Evolutionary conservation across 2,329 filamentous ascomycete species (phyloP), one percentile per base, ranked within the genome.

Genomic region (Anisogramma anomala): DNA sequence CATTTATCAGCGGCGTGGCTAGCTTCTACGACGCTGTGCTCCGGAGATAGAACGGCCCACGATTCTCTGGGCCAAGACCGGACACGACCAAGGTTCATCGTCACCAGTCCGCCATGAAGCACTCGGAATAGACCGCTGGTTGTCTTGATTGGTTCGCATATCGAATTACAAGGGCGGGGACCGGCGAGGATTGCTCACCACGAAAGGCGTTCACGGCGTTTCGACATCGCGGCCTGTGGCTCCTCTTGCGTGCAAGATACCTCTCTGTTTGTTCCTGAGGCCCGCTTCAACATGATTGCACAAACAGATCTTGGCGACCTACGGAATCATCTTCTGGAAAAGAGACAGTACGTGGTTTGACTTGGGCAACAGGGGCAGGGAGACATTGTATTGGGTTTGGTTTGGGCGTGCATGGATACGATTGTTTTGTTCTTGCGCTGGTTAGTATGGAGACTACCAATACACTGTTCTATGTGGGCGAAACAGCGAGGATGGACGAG

Each of bases 11-110:
- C 4, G 72, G 73, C 17, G 54, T 88, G 20, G 68, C 79, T 35
- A 82, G 80, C 49, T 62, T 91, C 48, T 91, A 88, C 59, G 84
- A 89, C 49, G 84, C 83, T 28, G 77, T 84, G 18, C 62, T 88
- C 56, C 79, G 73, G 63, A 84, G 79, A 58, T 81, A 69, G 54
- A 35, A 18, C 6, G 11, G 17, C 33, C n/a, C 19, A 11, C 14
- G 13, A 30, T 23, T 7, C 19, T 6, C 33, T 35, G 33, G 8
- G 11, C 18, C 18, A 20, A 35, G 33, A 10, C n/a, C 22, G 19
- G 6, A 25, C 23, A n/a, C 6, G 11, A 15, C 19, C 13, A 6
- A 13, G 18, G n/a, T 19, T 23, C 10, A 20, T 35, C 33, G 19
- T 22, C 33, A 23, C 15, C 15, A 18, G 11, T 9, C 13, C 18